Conservation (phyloP, 2,329 filamentous ascomycete genomes). For the Ceratocystis destructans region DNA sequence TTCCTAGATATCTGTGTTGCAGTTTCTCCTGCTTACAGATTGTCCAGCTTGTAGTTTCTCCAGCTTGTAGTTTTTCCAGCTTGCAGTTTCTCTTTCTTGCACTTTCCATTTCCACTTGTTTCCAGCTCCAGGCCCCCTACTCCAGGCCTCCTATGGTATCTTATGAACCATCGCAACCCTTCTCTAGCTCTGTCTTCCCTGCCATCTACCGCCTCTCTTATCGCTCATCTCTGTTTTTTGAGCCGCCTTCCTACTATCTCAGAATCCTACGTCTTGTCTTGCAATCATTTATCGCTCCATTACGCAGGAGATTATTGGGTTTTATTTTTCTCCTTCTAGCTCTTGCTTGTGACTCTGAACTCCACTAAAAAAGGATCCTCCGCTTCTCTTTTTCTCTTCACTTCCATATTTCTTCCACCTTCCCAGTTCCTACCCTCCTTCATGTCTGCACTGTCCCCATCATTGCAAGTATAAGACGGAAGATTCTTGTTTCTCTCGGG, state of each 20-base stretch:
- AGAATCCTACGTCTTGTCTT: not conserved
- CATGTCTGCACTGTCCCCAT: not conserved
- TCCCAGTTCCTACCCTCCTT: not conserved
- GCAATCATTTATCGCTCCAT: not conserved
- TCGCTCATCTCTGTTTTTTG: not conserved
- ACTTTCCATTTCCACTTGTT: not conserved
- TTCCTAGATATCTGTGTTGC: not conserved
- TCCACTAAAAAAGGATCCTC: not conserved
- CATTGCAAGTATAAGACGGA: not conserved
- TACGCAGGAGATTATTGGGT: not conserved
- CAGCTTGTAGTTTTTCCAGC: no score
- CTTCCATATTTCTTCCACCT: not conserved
- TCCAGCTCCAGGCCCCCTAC: not conserved
- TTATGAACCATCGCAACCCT: not conserved
- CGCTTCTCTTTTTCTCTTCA: conserved; percentile 3
- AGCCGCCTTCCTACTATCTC: not conserved
- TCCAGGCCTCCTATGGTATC: not conserved
- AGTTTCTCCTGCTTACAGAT: not conserved
- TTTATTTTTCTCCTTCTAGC: not conserved
- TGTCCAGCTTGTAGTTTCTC: not conserved
- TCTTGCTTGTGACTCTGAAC: not conserved
- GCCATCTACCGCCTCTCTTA: not conserved
- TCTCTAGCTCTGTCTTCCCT: not conserved
- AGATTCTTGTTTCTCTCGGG: not conserved
- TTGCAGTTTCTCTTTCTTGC: not conserved